Evolutionary conservation across 129 eudicot species (phyloP).

Genomic region (Helichrysum umbraculigerum): DNA sequence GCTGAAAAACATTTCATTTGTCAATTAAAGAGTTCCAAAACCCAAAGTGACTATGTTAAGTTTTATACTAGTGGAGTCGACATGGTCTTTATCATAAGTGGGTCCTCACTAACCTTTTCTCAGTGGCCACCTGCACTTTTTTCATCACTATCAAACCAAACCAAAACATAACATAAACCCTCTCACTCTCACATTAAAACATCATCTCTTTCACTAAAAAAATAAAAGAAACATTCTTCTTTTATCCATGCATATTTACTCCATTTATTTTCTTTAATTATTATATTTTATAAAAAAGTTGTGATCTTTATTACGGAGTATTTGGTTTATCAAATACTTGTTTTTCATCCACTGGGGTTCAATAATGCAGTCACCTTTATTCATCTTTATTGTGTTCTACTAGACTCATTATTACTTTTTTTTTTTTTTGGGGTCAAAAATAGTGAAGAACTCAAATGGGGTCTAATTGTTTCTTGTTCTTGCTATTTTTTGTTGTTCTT

Average conservation of each 20-base stretch:
- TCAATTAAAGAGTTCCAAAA: constrained; percentile 3
- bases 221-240: constrained; percentile 17
- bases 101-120: constrained; percentile 27
- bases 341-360: constrained; percentile 15
- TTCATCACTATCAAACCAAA: constrained; percentile 16
- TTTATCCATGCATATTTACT: constrained; percentile 10
- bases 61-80: constrained; percentile 5
- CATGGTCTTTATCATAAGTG: constrained; percentile 26
- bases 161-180: background rate
- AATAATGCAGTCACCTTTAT: constrained; percentile 35
- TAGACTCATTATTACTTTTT: constrained; percentile 13
- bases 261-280: constrained; percentile 12
- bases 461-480: constrained; percentile 25
- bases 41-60: constrained; percentile 15
- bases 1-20: too few species aligned
- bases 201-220: constrained; percentile 17
- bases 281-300: background rate
- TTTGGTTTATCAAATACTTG: background rate
- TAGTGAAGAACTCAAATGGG: constrained; percentile 47
- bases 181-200: background rate
- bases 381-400: constrained; percentile 35
- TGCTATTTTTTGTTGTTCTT: constrained; percentile 27
- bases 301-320: background rate
- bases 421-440: constrained; percentile 4
- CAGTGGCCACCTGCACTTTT: constrained; percentile 19